These are phyloP conservation scores for Neurospora crassa DNA, from an alignment of 2,329 filamentous ascomycete genomes.

Conservation along the genomic window DNA sequence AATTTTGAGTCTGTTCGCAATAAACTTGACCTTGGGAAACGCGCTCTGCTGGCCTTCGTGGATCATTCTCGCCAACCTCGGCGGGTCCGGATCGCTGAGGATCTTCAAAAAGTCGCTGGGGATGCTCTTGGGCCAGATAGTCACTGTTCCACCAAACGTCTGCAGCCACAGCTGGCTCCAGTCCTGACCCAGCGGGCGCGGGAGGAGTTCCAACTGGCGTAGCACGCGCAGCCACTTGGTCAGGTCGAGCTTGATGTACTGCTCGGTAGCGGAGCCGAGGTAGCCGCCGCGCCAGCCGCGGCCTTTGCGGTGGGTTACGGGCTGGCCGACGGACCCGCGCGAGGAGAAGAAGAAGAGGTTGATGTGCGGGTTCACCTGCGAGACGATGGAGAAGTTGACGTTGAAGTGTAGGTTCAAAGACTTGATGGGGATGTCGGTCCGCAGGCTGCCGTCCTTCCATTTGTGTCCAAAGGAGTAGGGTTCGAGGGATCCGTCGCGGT, in stretches of 20 bases:
- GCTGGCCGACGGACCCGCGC: conserved; percentile 79
- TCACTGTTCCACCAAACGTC: conserved; percentile 87
- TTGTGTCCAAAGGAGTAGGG: conserved; percentile 98
- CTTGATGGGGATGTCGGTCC: conserved; percentile 92
- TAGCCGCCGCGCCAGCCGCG: conserved; percentile 95
- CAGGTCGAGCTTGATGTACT: conserved; percentile 91
- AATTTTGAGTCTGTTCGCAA: conserved; percentile 76
- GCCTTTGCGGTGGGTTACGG: conserved; percentile 87
- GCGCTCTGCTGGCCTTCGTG: conserved; percentile 80
- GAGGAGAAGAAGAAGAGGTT: conserved; percentile 99
- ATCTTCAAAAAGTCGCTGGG: conserved; percentile 75
- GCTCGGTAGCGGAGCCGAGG: conserved; percentile 81
- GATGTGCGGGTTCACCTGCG: conserved; percentile 90
- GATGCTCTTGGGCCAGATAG: conserved; percentile 83
- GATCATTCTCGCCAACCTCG: conserved; percentile 77
- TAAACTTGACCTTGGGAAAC: conserved; percentile 87
- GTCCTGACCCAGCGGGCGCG: conserved; percentile 83
- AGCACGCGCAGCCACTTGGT: conserved; percentile 97
- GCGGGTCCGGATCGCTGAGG: conserved; percentile 68
- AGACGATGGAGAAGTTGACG: conserved; percentile 90
- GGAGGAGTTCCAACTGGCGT: conserved; percentile 82
- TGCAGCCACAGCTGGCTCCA: conserved; percentile 97
- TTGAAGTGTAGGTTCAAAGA: conserved; percentile 95
- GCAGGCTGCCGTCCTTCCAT: conserved; percentile 93
- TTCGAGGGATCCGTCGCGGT: conserved; percentile 55